phyloP scores from a whole-genome alignment of 2,329 filamentous ascomycete species.

The Cercospora canescens region DNA sequence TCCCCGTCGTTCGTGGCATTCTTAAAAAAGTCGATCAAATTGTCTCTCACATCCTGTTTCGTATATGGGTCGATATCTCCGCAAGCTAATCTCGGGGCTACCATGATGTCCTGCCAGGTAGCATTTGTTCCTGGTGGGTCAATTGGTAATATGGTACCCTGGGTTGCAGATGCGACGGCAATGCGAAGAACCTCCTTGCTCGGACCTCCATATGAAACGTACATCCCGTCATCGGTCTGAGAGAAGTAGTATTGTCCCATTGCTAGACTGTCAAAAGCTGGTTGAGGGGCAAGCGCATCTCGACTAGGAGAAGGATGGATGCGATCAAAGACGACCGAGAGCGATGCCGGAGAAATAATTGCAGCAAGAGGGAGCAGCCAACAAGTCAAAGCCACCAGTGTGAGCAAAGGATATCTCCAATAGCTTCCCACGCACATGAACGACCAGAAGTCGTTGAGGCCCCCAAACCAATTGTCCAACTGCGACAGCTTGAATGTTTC shows the following conservation, averaged over 20 bases:
- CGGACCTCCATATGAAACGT: neutral
- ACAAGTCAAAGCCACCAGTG: slow-evolving; percentile 11
- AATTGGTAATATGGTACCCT: slow-evolving; percentile 12
- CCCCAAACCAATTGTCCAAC: slow-evolving; percentile 18
- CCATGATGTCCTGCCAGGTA: slow-evolving; percentile 8
- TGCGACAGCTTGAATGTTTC: slow-evolving; percentile 3
- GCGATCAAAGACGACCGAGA: slow-evolving; percentile 13
- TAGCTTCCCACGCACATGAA: slow-evolving; percentile 2
- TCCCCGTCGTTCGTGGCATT: neutral
- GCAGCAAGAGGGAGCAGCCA: slow-evolving; percentile 19
- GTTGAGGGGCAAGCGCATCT: slow-evolving; percentile 1
- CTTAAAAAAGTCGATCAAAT: neutral
- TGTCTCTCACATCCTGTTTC: slow-evolving; percentile 3
- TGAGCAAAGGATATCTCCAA: slow-evolving; percentile 14
- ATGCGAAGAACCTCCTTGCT: slow-evolving; percentile 5
- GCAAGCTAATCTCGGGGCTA: slow-evolving; percentile 10
- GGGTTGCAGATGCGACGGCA: slow-evolving; percentile 5
- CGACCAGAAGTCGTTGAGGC: slow-evolving; percentile 9
- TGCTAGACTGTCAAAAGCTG: slow-evolving; percentile 14
- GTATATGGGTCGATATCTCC: neutral
- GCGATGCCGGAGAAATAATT: slow-evolving; percentile 11
- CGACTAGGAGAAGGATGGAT: slow-evolving; percentile 5
- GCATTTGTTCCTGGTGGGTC: slow-evolving; percentile 12
- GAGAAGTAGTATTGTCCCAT: neutral
- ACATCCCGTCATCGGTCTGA: neutral